Evolutionary conservation across 371 early-diverging fungal species (phyloP).

Genomic region (Syncephalastrum contaminatum): DNA sequence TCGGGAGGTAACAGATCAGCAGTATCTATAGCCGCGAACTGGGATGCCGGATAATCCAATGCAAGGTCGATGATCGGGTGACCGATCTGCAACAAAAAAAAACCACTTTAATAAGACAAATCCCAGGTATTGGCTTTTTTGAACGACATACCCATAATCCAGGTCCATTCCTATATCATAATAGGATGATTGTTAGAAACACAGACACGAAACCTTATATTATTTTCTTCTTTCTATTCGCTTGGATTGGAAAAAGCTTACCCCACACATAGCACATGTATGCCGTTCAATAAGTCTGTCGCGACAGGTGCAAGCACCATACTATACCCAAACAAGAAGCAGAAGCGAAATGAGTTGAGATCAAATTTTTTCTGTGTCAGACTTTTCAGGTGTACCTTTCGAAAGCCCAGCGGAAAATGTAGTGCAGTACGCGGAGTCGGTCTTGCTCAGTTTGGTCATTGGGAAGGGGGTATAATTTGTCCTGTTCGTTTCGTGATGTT

Average conservation of each 20-base stretch:
- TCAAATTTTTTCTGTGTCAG: no score
- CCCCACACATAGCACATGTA: conserved; percentile 26
- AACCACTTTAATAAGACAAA: not conserved
- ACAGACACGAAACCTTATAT: not conserved
- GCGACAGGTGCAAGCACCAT: conserved; percentile 24
- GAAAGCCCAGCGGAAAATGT: conserved; percentile 30
- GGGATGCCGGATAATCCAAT: conserved; percentile 18
- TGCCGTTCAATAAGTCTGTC: conserved; percentile 17
- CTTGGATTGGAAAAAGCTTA: conserved; percentile 8
- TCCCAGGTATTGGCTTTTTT: not conserved
- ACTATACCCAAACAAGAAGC: conserved; percentile 7
- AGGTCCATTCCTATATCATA: conserved; percentile 22
- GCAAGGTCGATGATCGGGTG: conserved; percentile 34
- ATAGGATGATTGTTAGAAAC: not conserved
- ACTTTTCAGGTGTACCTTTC: conserved; percentile 19
- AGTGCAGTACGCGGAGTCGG: conserved; percentile 23
- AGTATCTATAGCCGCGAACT: conserved; percentile 21
- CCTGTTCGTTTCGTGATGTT: not conserved
- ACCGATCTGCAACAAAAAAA: conserved; percentile 13
- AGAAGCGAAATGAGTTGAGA: no score
- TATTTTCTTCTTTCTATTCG: no score
- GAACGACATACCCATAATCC: conserved; percentile 30
- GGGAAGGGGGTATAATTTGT: conserved; percentile 13
- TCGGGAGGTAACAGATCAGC: conserved; percentile 21
- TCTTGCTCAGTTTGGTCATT: conserved; percentile 33